Conservation (phyloP, 208 protist genomes). For the Crithidia mellificae region DNA sequence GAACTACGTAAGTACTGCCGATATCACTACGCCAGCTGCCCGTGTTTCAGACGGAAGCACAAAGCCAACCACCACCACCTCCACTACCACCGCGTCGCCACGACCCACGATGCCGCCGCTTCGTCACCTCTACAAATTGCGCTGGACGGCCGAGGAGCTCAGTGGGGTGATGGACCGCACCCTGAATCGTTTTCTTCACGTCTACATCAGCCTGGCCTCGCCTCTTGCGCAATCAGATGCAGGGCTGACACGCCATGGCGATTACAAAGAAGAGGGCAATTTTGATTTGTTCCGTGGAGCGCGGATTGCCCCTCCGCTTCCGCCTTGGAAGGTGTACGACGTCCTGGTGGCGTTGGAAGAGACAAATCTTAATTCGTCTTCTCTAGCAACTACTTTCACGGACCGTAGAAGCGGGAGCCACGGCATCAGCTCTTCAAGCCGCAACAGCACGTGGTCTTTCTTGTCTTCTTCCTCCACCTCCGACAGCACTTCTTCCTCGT, state of each 20-base stretch:
- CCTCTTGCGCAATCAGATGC: slow-evolving; percentile 20
- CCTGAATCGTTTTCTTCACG: slow-evolving; percentile 64
- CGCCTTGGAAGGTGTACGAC: slow-evolving; percentile 27
- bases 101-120: slow-evolving; percentile 38
- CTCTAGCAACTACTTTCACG: too few species aligned
- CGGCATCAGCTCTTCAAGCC: not conserved
- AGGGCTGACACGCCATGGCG: not conserved
- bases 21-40: too few species aligned
- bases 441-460: too few species aligned
- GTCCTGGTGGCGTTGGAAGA: slow-evolving; percentile 57
- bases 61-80: not conserved
- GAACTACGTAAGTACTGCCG: too few species aligned
- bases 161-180: slow-evolving; percentile 39
- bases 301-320: not conserved
- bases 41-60: too few species aligned
- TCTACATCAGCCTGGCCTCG: slow-evolving; percentile 66
- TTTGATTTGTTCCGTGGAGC: too few species aligned
- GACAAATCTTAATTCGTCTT: slow-evolving; percentile 21
- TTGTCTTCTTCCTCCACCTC: too few species aligned
- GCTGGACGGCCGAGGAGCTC: slow-evolving; percentile 44
- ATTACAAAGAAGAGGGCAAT: too few species aligned
- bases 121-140: slow-evolving; percentile 42
- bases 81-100: not conserved
- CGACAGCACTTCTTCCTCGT: slow-evolving; percentile 2
- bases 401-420: not conserved